Evolutionary conservation across 805 yeast species (phyloP).

Genomic region (Lipomyces yamadae): DNA sequence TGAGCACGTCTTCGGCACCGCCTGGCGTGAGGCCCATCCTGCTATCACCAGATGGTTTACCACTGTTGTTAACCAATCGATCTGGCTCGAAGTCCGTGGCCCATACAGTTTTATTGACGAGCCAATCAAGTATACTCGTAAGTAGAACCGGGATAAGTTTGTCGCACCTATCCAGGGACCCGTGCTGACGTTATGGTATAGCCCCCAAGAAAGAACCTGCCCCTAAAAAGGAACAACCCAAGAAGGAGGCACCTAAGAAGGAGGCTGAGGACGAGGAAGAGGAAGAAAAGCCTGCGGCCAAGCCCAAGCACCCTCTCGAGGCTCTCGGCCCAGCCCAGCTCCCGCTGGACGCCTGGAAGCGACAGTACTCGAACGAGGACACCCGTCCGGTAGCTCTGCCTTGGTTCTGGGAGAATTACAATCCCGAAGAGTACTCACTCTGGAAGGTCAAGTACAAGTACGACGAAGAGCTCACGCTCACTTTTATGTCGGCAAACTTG

Average conservation of each 20-base stretch:
- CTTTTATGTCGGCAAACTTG: constrained; percentile 98
- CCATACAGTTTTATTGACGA: constrained; percentile 61
- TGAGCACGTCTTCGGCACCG: constrained; percentile 61
- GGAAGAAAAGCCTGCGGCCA: constrained; percentile 47
- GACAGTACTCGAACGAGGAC: constrained; percentile 94
- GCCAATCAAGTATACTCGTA: constrained; percentile 60
- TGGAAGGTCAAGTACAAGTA: constrained; percentile 96
- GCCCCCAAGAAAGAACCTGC: constrained; percentile 52
- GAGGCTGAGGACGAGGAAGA: constrained; percentile 47
- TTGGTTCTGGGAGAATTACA: constrained; percentile 97
- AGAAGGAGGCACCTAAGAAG: constrained; percentile 44
- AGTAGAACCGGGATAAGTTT: not conserved
- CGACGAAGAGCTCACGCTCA: constrained; percentile 94
- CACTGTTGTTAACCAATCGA: constrained; percentile 55
- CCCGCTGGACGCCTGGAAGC: constrained; percentile 91
- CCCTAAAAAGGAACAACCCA: constrained; percentile 69
- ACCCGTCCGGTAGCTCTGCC: constrained; percentile 93
- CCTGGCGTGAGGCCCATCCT: constrained; percentile 69
- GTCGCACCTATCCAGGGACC: not conserved
- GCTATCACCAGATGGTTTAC: constrained; percentile 71
- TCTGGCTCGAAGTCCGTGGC: constrained; percentile 55
- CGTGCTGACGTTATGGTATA: not conserved
- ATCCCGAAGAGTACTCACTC: constrained; percentile 90
- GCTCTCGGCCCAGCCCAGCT: constrained; percentile 73
- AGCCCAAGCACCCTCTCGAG: constrained; percentile 91